Percentiles rank a stretch among this genome's conserved stretches.
phyloP scores from a whole-genome alignment of 164 flowering plant genomes.

The Buxus sempervirens region DNA sequence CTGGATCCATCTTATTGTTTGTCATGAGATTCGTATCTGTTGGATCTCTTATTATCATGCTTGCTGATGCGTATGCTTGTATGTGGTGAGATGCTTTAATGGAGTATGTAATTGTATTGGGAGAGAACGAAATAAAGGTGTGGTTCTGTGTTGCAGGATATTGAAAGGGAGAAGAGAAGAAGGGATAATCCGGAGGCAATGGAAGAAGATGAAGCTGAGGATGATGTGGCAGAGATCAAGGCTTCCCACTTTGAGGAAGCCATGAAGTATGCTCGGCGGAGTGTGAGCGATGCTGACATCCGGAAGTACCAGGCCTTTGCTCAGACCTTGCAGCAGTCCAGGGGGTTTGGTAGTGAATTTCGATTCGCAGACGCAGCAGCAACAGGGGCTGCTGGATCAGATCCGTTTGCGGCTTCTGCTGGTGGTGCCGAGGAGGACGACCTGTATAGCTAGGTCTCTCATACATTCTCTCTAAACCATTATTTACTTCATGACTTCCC shows the following conservation, averaged over 20 bases:
- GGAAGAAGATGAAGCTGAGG: slow-evolving; percentile 78
- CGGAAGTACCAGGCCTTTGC: slow-evolving; percentile 89
- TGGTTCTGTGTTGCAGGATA: slow-evolving; percentile 42
- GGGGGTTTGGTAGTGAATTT: slow-evolving; percentile 79
- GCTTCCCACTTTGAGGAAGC: slow-evolving; percentile 84
- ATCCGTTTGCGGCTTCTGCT: slow-evolving; percentile 61
- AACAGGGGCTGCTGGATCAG: slow-evolving; percentile 35
- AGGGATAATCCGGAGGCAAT: slow-evolving; percentile 70
- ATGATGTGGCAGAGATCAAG: slow-evolving; percentile 73
- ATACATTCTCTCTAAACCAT: not conserved
- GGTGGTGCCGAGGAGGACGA: slow-evolving; percentile 65
- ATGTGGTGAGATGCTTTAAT: not conserved
- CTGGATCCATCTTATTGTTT: too few relatives aligned
- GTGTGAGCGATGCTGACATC: slow-evolving; percentile 86
- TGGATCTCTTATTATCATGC: too few relatives aligned
- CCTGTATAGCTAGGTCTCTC: slow-evolving; percentile 44
- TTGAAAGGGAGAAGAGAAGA: slow-evolving; percentile 75
- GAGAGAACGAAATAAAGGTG: not conserved
- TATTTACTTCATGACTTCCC: not conserved
- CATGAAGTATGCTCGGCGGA: slow-evolving; percentile 78
- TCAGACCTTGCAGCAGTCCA: slow-evolving; percentile 75
- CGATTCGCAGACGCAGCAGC: slow-evolving; percentile 46
- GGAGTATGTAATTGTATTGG: not conserved
- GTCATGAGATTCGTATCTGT: too few relatives aligned
- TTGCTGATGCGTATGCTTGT: too few relatives aligned